These are phyloP conservation scores for Choricystis sp. DNA, from an alignment of 139 green algal genomes.

Conservation along the genomic window DNA sequence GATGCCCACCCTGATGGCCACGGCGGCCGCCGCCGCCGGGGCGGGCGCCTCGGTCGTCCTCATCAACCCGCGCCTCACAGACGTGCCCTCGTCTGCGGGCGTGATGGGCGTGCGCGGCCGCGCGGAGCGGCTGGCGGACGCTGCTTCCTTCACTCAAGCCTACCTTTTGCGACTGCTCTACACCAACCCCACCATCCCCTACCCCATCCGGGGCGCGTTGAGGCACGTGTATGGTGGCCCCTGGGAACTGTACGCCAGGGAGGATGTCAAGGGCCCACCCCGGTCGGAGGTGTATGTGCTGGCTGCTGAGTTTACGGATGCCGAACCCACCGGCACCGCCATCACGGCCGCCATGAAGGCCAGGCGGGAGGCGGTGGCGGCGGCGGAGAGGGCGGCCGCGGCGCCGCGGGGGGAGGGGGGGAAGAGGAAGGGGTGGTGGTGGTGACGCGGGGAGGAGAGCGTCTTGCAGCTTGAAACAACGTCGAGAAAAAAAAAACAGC, in stretches of 20 bases:
- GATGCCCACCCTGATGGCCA: background rate
- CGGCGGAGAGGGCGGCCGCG: background rate
- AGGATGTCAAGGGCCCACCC: background rate
- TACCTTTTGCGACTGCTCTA: background rate
- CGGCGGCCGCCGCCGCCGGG: too few relatives aligned
- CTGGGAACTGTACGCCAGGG: background rate
- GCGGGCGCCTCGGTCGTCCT: background rate
- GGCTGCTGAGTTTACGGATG: background rate
- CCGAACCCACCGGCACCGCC: background rate
- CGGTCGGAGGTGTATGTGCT: background rate
- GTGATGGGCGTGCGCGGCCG: conserved; percentile 1
- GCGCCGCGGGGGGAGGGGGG: too few relatives aligned
- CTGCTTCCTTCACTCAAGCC: background rate
- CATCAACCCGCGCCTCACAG: background rate
- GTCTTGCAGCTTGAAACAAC: too few relatives aligned
- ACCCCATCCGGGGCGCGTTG: conserved; percentile 1
- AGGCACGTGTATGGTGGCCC: background rate
- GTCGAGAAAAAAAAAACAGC: too few relatives aligned
- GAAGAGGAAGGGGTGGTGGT: background rate
- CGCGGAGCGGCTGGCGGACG: background rate
- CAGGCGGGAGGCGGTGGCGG: background rate
- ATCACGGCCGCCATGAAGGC: background rate
- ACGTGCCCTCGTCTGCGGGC: background rate
- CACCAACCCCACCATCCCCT: background rate
- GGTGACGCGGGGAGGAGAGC: background rate